Percentiles rank a stretch among this genome's conserved stretches.
Evolutionary conservation across 495 filamentous ascomycete genomes (phyloP).

Genomic region (Hypoxylon lienhwacheense): DNA sequence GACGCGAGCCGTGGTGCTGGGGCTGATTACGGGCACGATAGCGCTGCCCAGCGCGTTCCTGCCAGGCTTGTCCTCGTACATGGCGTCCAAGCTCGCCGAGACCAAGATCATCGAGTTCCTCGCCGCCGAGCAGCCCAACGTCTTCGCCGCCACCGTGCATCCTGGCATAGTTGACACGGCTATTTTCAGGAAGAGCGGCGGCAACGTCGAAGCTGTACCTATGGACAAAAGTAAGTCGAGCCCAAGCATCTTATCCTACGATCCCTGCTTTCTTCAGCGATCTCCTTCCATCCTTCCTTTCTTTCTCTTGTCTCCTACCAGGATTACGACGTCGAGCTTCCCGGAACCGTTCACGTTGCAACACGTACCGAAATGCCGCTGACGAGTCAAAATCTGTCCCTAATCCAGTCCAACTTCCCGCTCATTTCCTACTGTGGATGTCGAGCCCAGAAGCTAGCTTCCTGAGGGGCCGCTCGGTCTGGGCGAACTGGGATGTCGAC

Average conservation of each 20-base stretch:
- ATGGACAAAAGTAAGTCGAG: constrained; percentile 40
- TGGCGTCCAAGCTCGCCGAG: constrained; percentile 45
- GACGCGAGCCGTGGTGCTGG: constrained; percentile 41
- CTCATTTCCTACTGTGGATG: constrained; percentile 47
- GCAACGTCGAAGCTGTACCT: constrained; percentile 24
- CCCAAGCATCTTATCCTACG: neutral
- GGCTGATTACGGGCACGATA: constrained; percentile 29
- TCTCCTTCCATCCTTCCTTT: too few relatives aligned
- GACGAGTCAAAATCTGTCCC: neutral
- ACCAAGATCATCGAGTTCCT: constrained; percentile 47
- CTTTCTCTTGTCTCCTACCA: too few relatives aligned
- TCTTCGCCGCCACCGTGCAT: constrained; percentile 45
- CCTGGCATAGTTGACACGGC: constrained; percentile 48
- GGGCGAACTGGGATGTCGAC: constrained; percentile 53
- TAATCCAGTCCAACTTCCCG: constrained; percentile 36
- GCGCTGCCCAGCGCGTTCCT: constrained; percentile 25
- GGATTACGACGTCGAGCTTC: too few relatives aligned
- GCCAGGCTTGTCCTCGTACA: constrained; percentile 42
- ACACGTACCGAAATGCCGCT: neutral
- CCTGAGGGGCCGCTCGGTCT: constrained; percentile 45
- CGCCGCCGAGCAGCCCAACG: constrained; percentile 43
- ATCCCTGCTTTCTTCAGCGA: too few relatives aligned
- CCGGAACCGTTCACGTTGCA: too few relatives aligned
- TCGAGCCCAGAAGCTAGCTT: constrained; percentile 44
- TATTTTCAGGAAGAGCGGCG: constrained; percentile 35